A percentile compares a stretch with the other conserved stretches of the same genome.
Conservation (phyloP, 768 basidiomycete species). For the Collybia sp. region DNA sequence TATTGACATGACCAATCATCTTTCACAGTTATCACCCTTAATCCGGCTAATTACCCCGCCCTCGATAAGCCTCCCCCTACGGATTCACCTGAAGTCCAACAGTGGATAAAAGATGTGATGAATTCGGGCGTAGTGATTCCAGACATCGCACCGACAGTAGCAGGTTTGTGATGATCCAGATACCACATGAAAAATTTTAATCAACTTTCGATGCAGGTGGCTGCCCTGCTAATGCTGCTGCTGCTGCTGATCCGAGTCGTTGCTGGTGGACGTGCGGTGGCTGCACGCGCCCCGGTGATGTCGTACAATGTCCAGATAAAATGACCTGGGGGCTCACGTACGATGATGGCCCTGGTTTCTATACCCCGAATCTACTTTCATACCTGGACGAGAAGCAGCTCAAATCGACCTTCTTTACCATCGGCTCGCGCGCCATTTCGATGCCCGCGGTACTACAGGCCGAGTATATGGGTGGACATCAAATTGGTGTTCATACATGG, state of each 20-base stretch:
- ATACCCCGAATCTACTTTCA: conserved; percentile 68
- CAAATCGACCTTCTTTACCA: conserved; percentile 83
- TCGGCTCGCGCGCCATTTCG: conserved; percentile 75
- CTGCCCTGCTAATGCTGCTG: conserved; percentile 58
- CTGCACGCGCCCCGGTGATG: conserved; percentile 63
- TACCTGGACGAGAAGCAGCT: conserved; percentile 63
- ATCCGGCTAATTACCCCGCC: conserved; percentile 56
- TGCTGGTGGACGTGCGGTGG: conserved; percentile 86
- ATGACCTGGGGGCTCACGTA: conserved; percentile 54
- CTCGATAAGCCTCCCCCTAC: conserved; percentile 59
- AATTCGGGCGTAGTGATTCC: conserved; percentile 58
- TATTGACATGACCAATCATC: too few relatives aligned
- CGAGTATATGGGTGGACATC: conserved; percentile 77
- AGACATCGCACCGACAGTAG: conserved; percentile 35
- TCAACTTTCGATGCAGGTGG: conserved; percentile 29
- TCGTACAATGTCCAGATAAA: conserved; percentile 70
- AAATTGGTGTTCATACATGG: conserved; percentile 70
- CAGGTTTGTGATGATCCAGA: conserved; percentile 22
- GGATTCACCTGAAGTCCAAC: conserved; percentile 57
- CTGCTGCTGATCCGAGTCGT: conserved; percentile 42
- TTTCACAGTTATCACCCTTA: conserved; percentile 33
- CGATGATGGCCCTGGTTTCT: conserved; percentile 78
- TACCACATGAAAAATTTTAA: conserved; percentile 2
- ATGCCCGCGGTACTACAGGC: conserved; percentile 65
- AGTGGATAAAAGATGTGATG: conserved; percentile 65